Percentiles rank a stretch among this genome's conserved stretches.
These are phyloP conservation scores for Dovyalis caffra DNA, from an alignment of 345 rosid species.

Conservation along the genomic window DNA sequence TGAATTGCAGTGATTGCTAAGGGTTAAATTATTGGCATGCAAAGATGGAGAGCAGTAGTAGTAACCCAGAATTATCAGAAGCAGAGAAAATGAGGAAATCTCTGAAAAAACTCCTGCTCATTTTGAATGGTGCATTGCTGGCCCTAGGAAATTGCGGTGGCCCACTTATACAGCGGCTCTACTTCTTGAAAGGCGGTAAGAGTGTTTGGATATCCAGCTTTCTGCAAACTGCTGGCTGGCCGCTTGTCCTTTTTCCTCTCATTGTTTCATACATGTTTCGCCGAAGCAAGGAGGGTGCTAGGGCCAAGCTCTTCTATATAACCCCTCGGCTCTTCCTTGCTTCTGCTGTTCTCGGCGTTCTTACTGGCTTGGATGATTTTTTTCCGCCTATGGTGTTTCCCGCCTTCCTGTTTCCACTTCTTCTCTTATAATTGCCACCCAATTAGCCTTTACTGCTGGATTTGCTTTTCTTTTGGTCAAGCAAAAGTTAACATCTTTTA, in stretches of 20 bases:
- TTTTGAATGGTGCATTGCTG: conserved; percentile 23
- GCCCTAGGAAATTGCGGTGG: conserved; percentile 23
- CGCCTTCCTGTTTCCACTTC: conserved; percentile 26
- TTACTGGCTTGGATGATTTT: conserved; percentile 29
- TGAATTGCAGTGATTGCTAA: too few relatives aligned
- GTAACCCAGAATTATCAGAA: conserved; percentile 7
- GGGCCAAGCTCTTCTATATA: conserved; percentile 15
- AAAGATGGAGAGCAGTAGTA: too few relatives aligned
- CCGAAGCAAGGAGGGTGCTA: conserved; percentile 19
- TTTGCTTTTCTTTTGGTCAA: conserved; percentile 25
- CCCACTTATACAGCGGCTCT: conserved; percentile 28
- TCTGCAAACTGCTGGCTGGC: conserved; percentile 36
- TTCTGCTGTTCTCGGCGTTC: conserved; percentile 23
- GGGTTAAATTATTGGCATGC: too few relatives aligned
- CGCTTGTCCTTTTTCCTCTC: conserved; percentile 25
- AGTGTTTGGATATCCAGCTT: conserved; percentile 30
- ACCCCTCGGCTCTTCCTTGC: conserved; percentile 21
- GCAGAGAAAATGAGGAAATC: conserved; percentile 22
- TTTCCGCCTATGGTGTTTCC: conserved; percentile 26
- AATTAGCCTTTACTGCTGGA: conserved; percentile 27
- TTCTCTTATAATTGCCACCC: conserved; percentile 28
- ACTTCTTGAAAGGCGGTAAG: conserved; percentile 30
- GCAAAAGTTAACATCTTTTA: conserved; percentile 26
- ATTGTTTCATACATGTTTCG: conserved; percentile 23
- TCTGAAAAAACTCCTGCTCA: conserved; percentile 20